Evolutionary conservation across 106 monocot species (phyloP).

Genomic region (Vanilla planifolia): DNA sequence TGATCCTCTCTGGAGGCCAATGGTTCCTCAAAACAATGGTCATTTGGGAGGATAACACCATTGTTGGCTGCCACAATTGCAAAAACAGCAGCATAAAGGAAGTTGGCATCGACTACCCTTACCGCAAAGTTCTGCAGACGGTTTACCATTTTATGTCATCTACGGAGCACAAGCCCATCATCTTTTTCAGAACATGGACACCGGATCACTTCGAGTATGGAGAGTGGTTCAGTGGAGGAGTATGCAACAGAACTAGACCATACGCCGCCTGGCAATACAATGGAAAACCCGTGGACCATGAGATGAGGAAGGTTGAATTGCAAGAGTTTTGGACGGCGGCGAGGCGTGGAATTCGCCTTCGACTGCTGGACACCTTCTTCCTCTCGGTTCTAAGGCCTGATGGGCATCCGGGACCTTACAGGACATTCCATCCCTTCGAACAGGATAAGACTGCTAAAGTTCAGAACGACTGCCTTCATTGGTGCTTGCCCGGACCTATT

Average conservation of each 20-base stretch:
- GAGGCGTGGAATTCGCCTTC: background rate
- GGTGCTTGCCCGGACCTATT: slow-evolving; percentile 19
- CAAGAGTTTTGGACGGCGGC: slow-evolving; percentile 7
- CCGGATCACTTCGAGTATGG: slow-evolving; percentile 20
- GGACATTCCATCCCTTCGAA: slow-evolving; percentile 15
- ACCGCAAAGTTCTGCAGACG: slow-evolving; percentile 28
- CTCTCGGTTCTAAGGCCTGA: slow-evolving; percentile 23
- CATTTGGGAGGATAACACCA: slow-evolving; percentile 25
- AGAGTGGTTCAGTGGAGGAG: background rate
- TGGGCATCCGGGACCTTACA: slow-evolving; percentile 28
- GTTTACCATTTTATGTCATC: slow-evolving; percentile 21
- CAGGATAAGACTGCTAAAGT: slow-evolving; percentile 8
- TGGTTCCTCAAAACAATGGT: slow-evolving; percentile 37
- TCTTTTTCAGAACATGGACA: slow-evolving; percentile 36
- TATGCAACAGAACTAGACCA: slow-evolving; percentile 3
- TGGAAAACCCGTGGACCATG: background rate
- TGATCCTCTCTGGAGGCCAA: slow-evolving; percentile 37
- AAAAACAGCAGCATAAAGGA: slow-evolving; percentile 17
- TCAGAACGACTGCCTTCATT: slow-evolving; percentile 11
- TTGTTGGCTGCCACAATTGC: slow-evolving; percentile 46
- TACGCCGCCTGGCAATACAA: background rate
- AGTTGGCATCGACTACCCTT: slow-evolving; percentile 31
- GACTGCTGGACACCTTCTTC: slow-evolving; percentile 16
- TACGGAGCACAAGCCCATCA: slow-evolving; percentile 25
- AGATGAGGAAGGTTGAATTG: background rate